Evolutionary conservation across 2,329 filamentous ascomycete species (phyloP).

Genomic region (Pseudocercospora fuligena): DNA sequence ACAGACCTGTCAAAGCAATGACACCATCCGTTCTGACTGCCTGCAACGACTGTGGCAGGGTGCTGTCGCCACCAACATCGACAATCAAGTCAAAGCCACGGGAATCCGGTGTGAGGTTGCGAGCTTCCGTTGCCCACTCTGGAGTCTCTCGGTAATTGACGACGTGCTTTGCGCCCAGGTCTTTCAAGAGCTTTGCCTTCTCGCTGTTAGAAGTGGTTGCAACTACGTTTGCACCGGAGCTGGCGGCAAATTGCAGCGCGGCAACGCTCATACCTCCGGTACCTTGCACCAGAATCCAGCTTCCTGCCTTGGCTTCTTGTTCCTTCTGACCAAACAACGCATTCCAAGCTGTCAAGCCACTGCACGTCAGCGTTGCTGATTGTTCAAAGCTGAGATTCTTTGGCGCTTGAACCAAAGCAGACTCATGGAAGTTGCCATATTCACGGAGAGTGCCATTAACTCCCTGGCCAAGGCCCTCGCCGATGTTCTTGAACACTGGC

Average conservation of each 20-base stretch:
- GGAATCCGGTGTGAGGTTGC: slow-evolving; percentile 48
- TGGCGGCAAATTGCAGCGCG: slow-evolving; percentile 59
- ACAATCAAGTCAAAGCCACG: slow-evolving; percentile 64
- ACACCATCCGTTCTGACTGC: slow-evolving; percentile 46
- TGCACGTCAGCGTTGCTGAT: slow-evolving; percentile 52
- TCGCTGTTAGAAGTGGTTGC: slow-evolving; percentile 56
- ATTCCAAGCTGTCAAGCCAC: slow-evolving; percentile 52
- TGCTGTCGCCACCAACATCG: slow-evolving; percentile 61
- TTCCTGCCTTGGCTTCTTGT: slow-evolving; percentile 37
- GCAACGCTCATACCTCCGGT: slow-evolving; percentile 70
- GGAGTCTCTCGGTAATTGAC: slow-evolving; percentile 58
- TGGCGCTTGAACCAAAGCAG: slow-evolving; percentile 46
- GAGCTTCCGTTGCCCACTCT: slow-evolving; percentile 57
- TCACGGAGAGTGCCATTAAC: slow-evolving; percentile 67
- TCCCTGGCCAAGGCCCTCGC: slow-evolving; percentile 19
- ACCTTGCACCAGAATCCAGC: slow-evolving; percentile 64
- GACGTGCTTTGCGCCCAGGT: slow-evolving; percentile 54
- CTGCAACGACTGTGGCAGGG: slow-evolving; percentile 39
- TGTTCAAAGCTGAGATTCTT: slow-evolving; percentile 51
- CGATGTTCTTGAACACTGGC: slow-evolving; percentile 22
- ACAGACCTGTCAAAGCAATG: slow-evolving; percentile 32
- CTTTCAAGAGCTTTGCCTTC: slow-evolving; percentile 49
- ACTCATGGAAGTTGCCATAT: slow-evolving; percentile 66
- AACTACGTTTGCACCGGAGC: slow-evolving; percentile 58
- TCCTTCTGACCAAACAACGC: slow-evolving; percentile 51